Evolutionary conservation across 192 early-diverging fungal genomes (phyloP).

Genomic region (Coemansia biformis): DNA sequence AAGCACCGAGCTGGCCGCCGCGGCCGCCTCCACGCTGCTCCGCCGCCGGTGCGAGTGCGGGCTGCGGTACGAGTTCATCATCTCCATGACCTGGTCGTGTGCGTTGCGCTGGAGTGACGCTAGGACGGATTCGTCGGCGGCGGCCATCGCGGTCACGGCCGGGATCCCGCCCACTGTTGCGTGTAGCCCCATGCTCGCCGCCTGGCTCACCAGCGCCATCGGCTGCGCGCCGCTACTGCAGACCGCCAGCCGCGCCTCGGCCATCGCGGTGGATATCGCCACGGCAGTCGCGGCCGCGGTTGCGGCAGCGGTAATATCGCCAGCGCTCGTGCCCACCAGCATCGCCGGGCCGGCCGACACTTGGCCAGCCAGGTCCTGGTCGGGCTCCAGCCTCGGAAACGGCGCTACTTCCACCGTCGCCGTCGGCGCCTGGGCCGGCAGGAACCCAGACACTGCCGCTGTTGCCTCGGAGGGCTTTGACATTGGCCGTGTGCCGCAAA

Average conservation of each 20-base stretch:
- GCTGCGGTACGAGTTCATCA: conserved; percentile 39
- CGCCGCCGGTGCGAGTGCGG: conserved; percentile 37
- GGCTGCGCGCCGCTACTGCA: not conserved
- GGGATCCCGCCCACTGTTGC: conserved; percentile 5
- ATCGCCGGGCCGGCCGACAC: not conserved
- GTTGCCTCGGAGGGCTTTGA: conserved; percentile 5
- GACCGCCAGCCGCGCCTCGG: conserved; percentile 9
- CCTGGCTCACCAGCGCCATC: conserved; percentile 5
- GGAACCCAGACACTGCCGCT: not conserved
- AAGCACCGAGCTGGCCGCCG: conserved; percentile 49
- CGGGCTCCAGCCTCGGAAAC: conserved; percentile 22
- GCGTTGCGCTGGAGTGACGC: conserved; percentile 21
- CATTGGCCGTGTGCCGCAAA: not conserved
- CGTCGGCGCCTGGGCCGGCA: not conserved
- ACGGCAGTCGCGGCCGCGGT: conserved; percentile 23
- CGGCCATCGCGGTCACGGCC: conserved; percentile 1
- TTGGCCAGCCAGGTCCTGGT: conserved; percentile 3
- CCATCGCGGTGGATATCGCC: conserved; percentile 26
- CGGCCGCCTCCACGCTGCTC: conserved; percentile 48
- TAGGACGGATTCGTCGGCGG: conserved; percentile 9
- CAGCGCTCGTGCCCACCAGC: not conserved
- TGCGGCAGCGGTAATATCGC: conserved; percentile 11
- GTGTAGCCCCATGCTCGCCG: too few species aligned
- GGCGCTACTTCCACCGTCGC: too few species aligned
- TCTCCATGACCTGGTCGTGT: conserved; percentile 44